Evolutionary conservation across 148 eudicot genomes (phyloP), one percentile per base, ranked within the genome.

Genomic region (Rhododendron mucronatum): DNA sequence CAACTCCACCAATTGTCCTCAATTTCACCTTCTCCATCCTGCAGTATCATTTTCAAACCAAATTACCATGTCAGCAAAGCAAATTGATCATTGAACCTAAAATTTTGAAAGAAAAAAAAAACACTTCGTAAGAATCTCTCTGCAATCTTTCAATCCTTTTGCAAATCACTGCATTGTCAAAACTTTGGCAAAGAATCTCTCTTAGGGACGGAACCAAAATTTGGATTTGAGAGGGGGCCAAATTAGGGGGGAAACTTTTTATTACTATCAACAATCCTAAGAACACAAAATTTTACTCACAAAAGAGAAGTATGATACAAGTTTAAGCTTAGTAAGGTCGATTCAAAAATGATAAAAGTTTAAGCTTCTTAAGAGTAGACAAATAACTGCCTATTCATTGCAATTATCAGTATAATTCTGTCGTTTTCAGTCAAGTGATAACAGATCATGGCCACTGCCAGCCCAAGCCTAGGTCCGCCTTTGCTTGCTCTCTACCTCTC

Each of bases 11-110:
- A 8, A 57, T 26, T 57, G 84, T 59, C 84, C 51, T 61, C 74
- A 61, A 39, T n/a, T 61, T 82, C 11, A 82, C 65, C 20, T 12
- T 82, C 33, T 82, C 84, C 71, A 57, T 57, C 51, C 84, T 82
- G 74, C 45, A 82, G 12, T 82, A 20, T 5, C 23, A 14, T 78
- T 78, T 45, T 3, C 15, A 71, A 69, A 71, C 76, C 76, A 13
- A 71, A 71, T 71, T 30, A 15, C 8, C 41, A 13, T 71, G 76
- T 71, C 76, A 71, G 75, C 18, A 30, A 30, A 71, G 76, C 7
- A 30, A 71, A 71, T 28, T 30, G 39, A 13, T 41, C 44, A 71
- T 69, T 69, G 37, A 28, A 69, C 6, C 37, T 13, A 28, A 28
- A 28, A 69, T 35, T 75, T 15, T 20, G 10, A 1, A 1, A 73